Percentiles rank a stretch among this genome's conserved stretches.
Evolutionary conservation across 2,329 filamentous ascomycete species (phyloP).

Genomic region (Cladophialophora bantiana): DNA sequence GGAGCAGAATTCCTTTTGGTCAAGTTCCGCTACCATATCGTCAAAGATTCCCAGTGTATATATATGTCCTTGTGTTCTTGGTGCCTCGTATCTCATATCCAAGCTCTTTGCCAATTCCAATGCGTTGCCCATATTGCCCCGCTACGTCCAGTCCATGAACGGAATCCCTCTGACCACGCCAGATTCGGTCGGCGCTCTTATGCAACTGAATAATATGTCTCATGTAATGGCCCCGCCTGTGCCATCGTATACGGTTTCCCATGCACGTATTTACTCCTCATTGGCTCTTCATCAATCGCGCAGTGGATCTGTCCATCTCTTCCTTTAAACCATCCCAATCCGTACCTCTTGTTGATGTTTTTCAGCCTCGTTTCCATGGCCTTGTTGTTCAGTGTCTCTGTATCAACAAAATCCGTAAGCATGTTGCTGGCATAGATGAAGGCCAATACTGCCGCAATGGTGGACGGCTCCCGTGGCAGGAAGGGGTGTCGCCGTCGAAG

Average conservation of each 20-base stretch:
- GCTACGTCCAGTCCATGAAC: neutral
- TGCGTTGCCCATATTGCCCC: neutral
- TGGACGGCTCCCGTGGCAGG: conserved; percentile 78
- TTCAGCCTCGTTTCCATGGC: conserved; percentile 69
- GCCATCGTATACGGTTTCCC: conserved; percentile 52
- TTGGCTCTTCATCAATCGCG: conserved; percentile 78
- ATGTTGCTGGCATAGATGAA: conserved; percentile 84
- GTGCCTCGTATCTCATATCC: conserved; percentile 8
- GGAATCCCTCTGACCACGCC: neutral
- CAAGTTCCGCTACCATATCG: neutral
- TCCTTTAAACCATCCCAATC: conserved; percentile 77
- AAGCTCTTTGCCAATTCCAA: neutral
- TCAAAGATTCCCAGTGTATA: neutral
- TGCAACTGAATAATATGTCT: conserved; percentile 33
- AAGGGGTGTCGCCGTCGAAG: conserved; percentile 71
- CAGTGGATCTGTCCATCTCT: conserved; percentile 76
- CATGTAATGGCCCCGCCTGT: conserved; percentile 39
- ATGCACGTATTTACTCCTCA: conserved; percentile 70
- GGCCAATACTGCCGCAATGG: conserved; percentile 76
- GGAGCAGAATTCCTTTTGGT: neutral
- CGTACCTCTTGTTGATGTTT: conserved; percentile 70
- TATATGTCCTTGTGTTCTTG: conserved; percentile 4
- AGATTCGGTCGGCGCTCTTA: conserved; percentile 10
- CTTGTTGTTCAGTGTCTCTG: conserved; percentile 66
- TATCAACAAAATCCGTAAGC: conserved; percentile 76